Percentiles rank a stretch among this genome's conserved stretches.
Evolutionary conservation across 345 rosid species (phyloP).

Genomic region (Bretschneidera sinensis): DNA sequence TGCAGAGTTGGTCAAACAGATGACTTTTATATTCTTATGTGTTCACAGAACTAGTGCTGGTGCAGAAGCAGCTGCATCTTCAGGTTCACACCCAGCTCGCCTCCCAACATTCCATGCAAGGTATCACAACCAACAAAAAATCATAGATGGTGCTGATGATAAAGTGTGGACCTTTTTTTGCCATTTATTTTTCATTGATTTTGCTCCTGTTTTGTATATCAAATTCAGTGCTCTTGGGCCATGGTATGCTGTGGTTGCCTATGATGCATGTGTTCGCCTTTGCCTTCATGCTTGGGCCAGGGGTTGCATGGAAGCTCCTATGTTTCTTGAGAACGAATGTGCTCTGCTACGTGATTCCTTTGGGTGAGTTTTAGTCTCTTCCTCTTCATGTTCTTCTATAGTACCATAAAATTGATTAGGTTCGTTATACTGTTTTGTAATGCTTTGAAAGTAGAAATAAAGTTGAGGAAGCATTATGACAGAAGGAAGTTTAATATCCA

Average conservation of each 20-base stretch:
- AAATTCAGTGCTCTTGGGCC: slow-evolving; percentile 80
- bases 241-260: slow-evolving; percentile 95
- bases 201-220: slow-evolving; percentile 12
- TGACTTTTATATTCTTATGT: slow-evolving; percentile 10
- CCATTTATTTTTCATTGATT: slow-evolving; percentile 7
- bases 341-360: slow-evolving; percentile 78
- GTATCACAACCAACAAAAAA: slow-evolving; percentile 25
- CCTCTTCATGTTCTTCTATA: background rate
- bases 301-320: slow-evolving; percentile 98
- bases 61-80: slow-evolving; percentile 48
- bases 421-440: background rate
- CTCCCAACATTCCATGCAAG: slow-evolving; percentile 92
- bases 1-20: background rate
- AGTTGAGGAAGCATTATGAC: background rate
- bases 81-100: slow-evolving; percentile 61
- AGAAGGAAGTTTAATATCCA: background rate
- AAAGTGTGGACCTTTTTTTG: slow-evolving; percentile 1
- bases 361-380: slow-evolving; percentile 48
- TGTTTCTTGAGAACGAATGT: slow-evolving; percentile 93
- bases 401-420: too few relatives aligned
- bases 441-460: background rate
- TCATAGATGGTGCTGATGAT: slow-evolving; percentile 5
- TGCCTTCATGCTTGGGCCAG: slow-evolving; percentile 99
- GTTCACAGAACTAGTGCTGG: slow-evolving; percentile 42
- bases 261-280: slow-evolving; percentile 94